These are phyloP conservation scores for Yamagishiella unicocca DNA, from an alignment of 139 green algal species.

Conservation along the genomic window DNA sequence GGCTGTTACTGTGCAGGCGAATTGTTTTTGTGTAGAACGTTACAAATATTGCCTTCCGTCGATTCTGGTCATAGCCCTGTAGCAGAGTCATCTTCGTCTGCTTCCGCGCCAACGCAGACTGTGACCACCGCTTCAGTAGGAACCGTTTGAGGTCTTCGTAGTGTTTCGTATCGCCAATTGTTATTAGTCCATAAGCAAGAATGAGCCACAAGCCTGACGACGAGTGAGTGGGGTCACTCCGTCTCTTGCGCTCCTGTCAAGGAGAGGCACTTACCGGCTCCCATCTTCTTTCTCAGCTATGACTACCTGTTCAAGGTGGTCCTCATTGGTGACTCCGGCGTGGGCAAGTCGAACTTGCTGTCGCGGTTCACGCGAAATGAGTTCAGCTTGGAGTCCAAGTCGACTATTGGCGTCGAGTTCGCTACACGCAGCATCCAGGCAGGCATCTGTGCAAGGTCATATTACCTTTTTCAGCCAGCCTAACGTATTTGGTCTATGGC, in stretches of 20 bases:
- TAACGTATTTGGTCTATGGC: not conserved
- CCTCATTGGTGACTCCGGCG: conserved; percentile 98
- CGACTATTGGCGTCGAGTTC: conserved; percentile 99
- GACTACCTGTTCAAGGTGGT: conserved; percentile 99
- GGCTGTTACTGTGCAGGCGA: too few species aligned
- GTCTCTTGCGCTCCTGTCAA: not conserved
- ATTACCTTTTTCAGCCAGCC: not conserved
- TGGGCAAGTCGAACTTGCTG: conserved; percentile 99
- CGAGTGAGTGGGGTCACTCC: conserved; percentile 66
- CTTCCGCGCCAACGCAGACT: conserved; percentile 17
- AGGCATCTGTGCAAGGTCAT: not conserved
- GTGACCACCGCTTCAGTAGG: too few species aligned
- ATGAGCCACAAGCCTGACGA: conserved; percentile 88
- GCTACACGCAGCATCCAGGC: conserved; percentile 98
- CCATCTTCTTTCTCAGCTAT: conserved; percentile 80
- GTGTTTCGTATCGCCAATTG: too few species aligned
- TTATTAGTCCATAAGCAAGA: conserved; percentile 6
- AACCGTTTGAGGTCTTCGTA: not conserved
- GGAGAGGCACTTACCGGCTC: not conserved
- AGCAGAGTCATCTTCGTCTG: not conserved
- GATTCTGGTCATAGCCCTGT: too few species aligned
- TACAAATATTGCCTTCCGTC: too few species aligned
- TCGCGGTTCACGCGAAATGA: conserved; percentile 98
- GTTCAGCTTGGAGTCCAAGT: conserved; percentile 99
- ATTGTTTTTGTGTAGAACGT: too few species aligned